Percentiles rank a stretch among this genome's conserved stretches.
phyloP scores from a whole-genome alignment of 352 stramenopile species.

The Globisporangium perplexum region DNA sequence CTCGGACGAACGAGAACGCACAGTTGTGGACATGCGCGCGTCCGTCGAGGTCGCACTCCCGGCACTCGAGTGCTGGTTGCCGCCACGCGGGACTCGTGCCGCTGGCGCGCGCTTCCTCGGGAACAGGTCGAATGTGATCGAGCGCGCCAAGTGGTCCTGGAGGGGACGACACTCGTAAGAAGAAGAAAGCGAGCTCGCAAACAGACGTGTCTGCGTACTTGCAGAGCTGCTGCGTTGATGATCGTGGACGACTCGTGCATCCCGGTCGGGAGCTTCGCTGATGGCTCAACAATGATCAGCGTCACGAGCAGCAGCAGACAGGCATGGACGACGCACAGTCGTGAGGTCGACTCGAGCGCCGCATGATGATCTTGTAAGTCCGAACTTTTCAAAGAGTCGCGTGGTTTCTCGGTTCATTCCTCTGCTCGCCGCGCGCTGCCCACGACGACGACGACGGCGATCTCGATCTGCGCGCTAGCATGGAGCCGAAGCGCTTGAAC shows the following conservation, averaged over 20 bases:
- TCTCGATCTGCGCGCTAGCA: constrained; percentile 8
- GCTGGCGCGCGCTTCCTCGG: constrained; percentile 3
- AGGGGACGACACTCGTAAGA: background rate
- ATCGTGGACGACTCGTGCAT: constrained; percentile 41
- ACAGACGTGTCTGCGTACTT: constrained; percentile 26
- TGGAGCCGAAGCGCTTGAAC: constrained; percentile 61
- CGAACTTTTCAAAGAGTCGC: no score
- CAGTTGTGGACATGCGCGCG: background rate
- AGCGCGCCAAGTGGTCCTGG: constrained; percentile 46
- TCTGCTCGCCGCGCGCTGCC: no score
- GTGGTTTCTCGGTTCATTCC: no score
- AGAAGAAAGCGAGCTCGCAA: background rate
- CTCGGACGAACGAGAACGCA: background rate
- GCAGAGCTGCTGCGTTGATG: constrained; percentile 67
- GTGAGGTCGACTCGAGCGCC: no score
- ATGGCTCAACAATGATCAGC: background rate
- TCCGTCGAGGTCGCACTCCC: background rate
- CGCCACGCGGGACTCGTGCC: background rate
- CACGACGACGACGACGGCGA: background rate
- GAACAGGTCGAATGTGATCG: constrained; percentile 40
- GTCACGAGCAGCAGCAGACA: background rate
- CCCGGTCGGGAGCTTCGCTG: constrained; percentile 13
- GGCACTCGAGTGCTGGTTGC: background rate
- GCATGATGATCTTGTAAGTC: no score
- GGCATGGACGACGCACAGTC: no score